phyloP scores from a whole-genome alignment of 345 rosid genomes.

The Carallia pectinifolia region DNA sequence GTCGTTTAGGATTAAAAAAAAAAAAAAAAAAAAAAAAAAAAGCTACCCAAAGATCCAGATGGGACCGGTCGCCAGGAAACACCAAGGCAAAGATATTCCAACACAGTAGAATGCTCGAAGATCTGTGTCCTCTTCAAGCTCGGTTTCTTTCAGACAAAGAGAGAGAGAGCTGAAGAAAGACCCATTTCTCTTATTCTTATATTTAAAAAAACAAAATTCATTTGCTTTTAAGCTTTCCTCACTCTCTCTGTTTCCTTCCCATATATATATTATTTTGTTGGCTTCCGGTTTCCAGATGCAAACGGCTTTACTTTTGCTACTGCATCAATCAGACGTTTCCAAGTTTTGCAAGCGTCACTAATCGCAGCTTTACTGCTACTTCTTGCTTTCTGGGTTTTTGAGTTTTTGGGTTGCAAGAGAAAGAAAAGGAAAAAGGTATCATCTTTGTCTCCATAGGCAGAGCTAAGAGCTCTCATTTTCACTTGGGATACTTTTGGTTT shows the following conservation, averaged over 20 bases:
- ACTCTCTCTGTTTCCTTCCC: constrained; percentile 18
- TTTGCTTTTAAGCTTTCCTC: background rate
- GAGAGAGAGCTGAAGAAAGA: background rate
- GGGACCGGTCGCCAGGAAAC: constrained; percentile 29
- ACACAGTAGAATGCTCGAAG: constrained; percentile 13
- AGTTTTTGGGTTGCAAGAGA: background rate
- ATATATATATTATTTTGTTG: background rate
- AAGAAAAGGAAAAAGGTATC: no score
- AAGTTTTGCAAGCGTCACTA: background rate
- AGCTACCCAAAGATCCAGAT: background rate
- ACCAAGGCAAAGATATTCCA: constrained; percentile 17
- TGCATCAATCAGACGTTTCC: background rate
- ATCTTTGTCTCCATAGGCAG: no score
- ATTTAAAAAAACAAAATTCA: constrained; percentile 13
- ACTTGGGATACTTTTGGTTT: no score
- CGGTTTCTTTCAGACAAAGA: background rate
- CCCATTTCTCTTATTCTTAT: background rate
- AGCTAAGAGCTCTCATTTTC: no score
- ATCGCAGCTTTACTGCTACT: background rate
- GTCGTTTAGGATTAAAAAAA: no score
- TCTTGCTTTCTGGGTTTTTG: constrained; percentile 8
- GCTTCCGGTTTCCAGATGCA: background rate
- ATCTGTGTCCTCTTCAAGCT: constrained; percentile 14
- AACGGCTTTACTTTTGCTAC: background rate
- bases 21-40: no score